Evolutionary conservation across 2,329 filamentous ascomycete species (phyloP).

Genomic region (Penicillium sp.): DNA sequence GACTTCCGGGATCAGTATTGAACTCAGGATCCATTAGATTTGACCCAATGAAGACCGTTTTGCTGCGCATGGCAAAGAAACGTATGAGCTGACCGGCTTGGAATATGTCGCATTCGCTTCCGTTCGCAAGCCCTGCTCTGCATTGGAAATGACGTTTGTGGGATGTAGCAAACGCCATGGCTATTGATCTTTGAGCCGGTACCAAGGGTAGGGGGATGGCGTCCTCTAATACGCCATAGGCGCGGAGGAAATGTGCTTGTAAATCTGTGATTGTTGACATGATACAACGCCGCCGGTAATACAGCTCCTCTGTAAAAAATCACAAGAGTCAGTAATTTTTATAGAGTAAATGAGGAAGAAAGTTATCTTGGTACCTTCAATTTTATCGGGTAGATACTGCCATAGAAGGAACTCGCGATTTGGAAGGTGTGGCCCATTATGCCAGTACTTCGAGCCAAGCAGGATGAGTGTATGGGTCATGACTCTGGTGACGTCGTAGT

Average conservation of each 20-base stretch:
- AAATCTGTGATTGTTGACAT: conserved; percentile 45
- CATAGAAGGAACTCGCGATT: conserved; percentile 29
- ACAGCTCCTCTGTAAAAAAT: conserved; percentile 40
- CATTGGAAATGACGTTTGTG: conserved; percentile 39
- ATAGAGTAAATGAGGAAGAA: neutral
- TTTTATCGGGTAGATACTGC: conserved; percentile 37
- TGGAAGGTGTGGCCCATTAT: conserved; percentile 27
- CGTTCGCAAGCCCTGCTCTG: conserved; percentile 42
- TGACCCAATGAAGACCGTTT: conserved; percentile 44
- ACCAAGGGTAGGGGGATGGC: conserved; percentile 14
- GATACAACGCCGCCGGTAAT: conserved; percentile 41
- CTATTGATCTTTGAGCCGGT: conserved; percentile 5
- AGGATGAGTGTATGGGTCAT: conserved; percentile 39
- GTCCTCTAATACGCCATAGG: conserved; percentile 38
- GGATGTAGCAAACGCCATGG: conserved; percentile 16
- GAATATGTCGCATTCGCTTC: conserved; percentile 45
- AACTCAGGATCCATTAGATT: conserved; percentile 39
- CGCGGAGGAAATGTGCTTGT: conserved; percentile 43
- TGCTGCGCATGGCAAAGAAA: conserved; percentile 43
- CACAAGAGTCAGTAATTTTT: neutral
- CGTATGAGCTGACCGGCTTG: conserved; percentile 47
- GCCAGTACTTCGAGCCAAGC: conserved; percentile 39
- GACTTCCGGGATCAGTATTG: conserved; percentile 1
- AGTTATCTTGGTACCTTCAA: conserved; percentile 39
- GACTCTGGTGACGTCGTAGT: conserved; percentile 27